Percentiles rank a stretch among this genome's conserved stretches.
phyloP scores from a whole-genome alignment of 768 basidiomycete species.

The Hygrocybe punicea region DNA sequence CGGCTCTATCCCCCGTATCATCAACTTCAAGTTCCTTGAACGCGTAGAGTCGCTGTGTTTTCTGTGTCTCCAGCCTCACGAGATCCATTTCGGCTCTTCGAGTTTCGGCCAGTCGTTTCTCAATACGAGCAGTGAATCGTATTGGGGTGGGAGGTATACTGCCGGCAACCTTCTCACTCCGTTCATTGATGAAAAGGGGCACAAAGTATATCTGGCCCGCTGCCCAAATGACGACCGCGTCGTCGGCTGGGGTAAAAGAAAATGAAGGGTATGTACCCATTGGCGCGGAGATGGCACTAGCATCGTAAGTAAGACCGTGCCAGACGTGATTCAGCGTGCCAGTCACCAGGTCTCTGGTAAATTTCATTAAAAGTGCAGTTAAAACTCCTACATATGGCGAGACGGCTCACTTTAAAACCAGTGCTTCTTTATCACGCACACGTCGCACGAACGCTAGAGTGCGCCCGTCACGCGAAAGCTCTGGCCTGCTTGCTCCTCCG shows the following conservation, averaged over 20 bases:
- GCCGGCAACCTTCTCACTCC: constrained; percentile 49
- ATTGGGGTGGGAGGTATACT: constrained; percentile 44
- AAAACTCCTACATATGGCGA: too few species aligned
- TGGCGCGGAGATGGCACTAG: constrained; percentile 60
- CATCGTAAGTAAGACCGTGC: constrained; percentile 68
- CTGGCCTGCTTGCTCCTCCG: constrained; percentile 72
- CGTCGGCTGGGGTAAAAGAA: constrained; percentile 58
- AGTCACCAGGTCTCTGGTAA: constrained; percentile 56
- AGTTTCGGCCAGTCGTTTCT: constrained; percentile 64
- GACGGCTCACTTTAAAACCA: constrained; percentile 61
- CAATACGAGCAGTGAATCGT: constrained; percentile 59
- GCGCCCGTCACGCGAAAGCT: constrained; percentile 61
- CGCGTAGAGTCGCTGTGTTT: constrained; percentile 55
- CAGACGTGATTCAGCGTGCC: constrained; percentile 64
- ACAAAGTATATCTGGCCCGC: constrained; percentile 65
- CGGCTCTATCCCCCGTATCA: constrained; percentile 47
- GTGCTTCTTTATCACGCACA: constrained; percentile 66
- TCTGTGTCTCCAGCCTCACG: constrained; percentile 49
- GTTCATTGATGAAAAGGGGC: constrained; percentile 49
- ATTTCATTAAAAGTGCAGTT: background rate
- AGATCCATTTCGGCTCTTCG: constrained; percentile 44
- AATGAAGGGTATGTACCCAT: constrained; percentile 82
- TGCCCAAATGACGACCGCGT: constrained; percentile 69
- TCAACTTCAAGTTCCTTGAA: constrained; percentile 62
- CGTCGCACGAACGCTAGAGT: constrained; percentile 74